A percentile compares a stretch with the other conserved stretches of the same genome.
These are phyloP conservation scores for Lepidium africanum DNA, from an alignment of 345 rosid genomes.

Conservation along the genomic window DNA sequence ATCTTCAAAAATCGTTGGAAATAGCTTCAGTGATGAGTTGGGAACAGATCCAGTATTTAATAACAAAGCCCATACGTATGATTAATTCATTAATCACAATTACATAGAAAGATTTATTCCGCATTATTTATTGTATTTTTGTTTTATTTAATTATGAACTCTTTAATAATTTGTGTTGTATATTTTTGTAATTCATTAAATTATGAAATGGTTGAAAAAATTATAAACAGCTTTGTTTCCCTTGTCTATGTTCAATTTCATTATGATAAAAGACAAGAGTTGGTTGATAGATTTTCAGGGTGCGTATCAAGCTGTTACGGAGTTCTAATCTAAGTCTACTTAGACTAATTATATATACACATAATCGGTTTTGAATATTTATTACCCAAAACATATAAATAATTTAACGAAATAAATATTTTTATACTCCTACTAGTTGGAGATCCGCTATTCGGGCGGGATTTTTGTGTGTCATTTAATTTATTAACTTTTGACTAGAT, in stretches of 20 bases:
- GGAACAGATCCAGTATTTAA: not conserved
- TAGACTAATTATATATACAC: not conserved
- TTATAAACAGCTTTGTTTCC: too few relatives aligned
- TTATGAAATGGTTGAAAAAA: not conserved
- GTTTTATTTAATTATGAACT: not conserved
- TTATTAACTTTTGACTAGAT: too few relatives aligned
- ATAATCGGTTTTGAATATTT: not conserved
- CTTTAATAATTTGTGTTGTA: too few relatives aligned
- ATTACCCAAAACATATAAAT: not conserved
- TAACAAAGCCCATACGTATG: not conserved
- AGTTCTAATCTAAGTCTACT: not conserved
- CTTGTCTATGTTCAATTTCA: not conserved
- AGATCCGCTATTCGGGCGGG: too few relatives aligned
- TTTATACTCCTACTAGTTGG: too few relatives aligned
- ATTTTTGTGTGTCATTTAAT: too few relatives aligned
- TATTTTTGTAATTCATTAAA: not conserved
- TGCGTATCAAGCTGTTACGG: not conserved
- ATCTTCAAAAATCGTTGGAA: not conserved
- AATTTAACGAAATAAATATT: not conserved
- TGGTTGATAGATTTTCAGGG: not conserved
- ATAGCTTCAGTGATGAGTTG: not conserved
- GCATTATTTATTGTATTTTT: not conserved
- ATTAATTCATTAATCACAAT: not conserved
- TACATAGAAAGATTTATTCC: not conserved
- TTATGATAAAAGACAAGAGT: not conserved